Base-by-base conservation (phyloP, 345 rosid genomes). In the Hibiscus trionum region DNA sequence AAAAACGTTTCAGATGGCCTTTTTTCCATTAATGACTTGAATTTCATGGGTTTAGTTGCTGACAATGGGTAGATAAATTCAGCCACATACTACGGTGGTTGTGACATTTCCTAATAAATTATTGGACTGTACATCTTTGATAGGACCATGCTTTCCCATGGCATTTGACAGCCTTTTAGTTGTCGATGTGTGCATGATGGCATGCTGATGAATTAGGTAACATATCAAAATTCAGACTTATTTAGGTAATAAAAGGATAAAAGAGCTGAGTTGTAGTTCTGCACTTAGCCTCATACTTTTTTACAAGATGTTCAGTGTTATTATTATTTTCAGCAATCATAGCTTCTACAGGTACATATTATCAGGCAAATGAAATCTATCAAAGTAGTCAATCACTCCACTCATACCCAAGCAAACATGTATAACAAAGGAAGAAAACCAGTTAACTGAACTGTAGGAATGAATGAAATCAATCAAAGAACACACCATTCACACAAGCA, bases 401-500 rank as follows among this genome's bases (percentile, higher is more conserved):
- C 52, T 14, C 57, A 49, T 27, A 49, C 71, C 19, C 4, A 15
- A 66, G 56, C 56, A 49, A 31, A 8, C 58, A 29, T 14, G 15
- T 7, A 47, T 4, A 50, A 14, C n/a, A 37, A 27, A 47, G 9
- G 29, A 10, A 14, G 50, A 65, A 44, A 61, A 37, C 7, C 19
- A 46, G 35, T 10, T 21, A 11, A 46, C n/a, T 33, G 46, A 66
- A 16, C 59, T 44, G 26, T 19, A 59, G 24, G 61, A 50, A 24
- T 58, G 50, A 59, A 71, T 59, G 39, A 60, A 71, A 58, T 58
- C 65, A 42, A 70, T 12, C 21, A 21, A 17, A 64, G 4, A 39
- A 5, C 52, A 66, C 33, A 66, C 55, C 55, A 21, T 44, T 4
- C 31, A 66, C n/a, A 65, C 53, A 31, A 26, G 37, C 15, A 53